phyloP scores from a whole-genome alignment of 495 filamentous ascomycete species.

The Penicillium pancosmium region DNA sequence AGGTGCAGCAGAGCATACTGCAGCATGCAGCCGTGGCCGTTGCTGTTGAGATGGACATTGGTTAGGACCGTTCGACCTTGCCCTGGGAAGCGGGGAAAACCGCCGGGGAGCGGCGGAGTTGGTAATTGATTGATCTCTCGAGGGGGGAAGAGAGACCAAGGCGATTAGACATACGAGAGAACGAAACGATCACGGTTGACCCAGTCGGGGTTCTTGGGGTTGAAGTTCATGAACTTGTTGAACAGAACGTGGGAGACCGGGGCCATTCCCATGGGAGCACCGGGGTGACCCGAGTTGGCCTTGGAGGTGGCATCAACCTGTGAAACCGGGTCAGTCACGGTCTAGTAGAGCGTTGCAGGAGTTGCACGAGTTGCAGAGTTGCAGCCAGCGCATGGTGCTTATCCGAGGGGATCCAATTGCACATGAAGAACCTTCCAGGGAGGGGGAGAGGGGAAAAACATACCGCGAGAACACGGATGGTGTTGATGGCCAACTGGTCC shows the following conservation, averaged over 20 bases:
- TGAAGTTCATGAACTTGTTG: conserved; percentile 99
- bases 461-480: conserved; percentile 95
- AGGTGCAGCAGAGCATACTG: conserved; percentile 98
- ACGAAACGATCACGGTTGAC: conserved; percentile 97
- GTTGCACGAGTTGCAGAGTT: too few relatives aligned
- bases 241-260: conserved; percentile 96
- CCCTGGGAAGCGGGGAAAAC: conserved; percentile 3
- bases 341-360: conserved; percentile 14
- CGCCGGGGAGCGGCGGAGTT: conserved; percentile 1
- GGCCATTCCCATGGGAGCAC: conserved; percentile 99
- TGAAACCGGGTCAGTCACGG: conserved; percentile 19
- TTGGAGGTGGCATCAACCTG: conserved; percentile 97
- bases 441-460: conserved; percentile 13
- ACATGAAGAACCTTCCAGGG: background rate
- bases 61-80: conserved; percentile 7
- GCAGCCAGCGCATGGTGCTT: background rate
- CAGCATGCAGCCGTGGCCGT: conserved; percentile 99
- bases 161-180: conserved; percentile 78
- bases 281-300: conserved; percentile 97
- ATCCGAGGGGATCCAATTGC: conserved; percentile 4
- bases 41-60: conserved; percentile 58
- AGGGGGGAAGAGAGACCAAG: conserved; percentile 6
- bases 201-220: conserved; percentile 98
- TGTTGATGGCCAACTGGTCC: conserved; percentile 93
- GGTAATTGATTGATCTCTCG: background rate